Evolutionary conservation across 805 yeast species (phyloP), one percentile per base, ranked within the genome.

Genomic region (Clavispora santaluciae): DNA sequence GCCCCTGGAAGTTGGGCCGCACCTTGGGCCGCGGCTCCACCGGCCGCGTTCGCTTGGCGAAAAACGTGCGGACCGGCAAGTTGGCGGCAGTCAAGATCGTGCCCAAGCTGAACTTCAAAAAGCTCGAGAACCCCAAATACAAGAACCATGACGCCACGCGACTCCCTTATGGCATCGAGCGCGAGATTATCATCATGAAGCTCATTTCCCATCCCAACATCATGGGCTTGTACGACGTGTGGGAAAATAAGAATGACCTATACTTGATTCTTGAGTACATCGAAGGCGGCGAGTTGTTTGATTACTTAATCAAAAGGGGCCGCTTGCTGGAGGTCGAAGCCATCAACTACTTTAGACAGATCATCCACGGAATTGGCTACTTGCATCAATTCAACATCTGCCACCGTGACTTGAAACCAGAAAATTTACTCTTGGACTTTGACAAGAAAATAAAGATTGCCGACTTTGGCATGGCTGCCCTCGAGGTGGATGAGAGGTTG

Each of bases 401-500:
- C 48, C 95, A 87, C 61, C 80, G 95, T 46, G 95, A 87, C 59
- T 71, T 87, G 54, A 85, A 85, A 56, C 95, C 95, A 2, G 95
- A 85, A 57, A 85, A 85, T 64, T 64, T 85, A 52, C 63, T 85
- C 33, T 69, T 90, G 33, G 98, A 90, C 66, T 81, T 83, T 57
- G 76, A 87, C 59, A 78, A 82, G 48, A 89, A 88, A 61, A 90
- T 93, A 61, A 93, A 93, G 62, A 88, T 93, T 50, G 99, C 99
- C 8, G 99, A 93, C 64, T 93, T 93, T 60, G 99, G 99, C 24
- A 93, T 93, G 99, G 99, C 99, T 13, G 98, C 99, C 6, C 68
- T 93, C 35, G 98, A 93, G 61, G 78, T 87, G 22, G 77, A 76
- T 40, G 91, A 82, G 50, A 79, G 84, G 53, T 66, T 91, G 56